A percentile compares a stretch with the other conserved stretches of the same genome.
Conservation (phyloP, 768 basidiomycete genomes). For the Leccinum boreale region DNA sequence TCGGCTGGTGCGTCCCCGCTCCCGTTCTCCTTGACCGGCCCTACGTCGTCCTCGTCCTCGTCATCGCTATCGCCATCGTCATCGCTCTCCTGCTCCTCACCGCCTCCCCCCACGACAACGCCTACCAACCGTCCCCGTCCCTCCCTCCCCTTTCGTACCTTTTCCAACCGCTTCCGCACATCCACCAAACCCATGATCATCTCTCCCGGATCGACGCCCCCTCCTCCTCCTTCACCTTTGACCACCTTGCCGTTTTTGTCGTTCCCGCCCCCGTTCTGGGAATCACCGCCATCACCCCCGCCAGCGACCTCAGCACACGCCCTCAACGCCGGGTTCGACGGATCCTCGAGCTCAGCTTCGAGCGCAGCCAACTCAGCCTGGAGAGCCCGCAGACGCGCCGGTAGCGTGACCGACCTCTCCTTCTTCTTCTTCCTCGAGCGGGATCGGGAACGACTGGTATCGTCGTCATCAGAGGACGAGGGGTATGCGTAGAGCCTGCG, state of each 20-base stretch:
- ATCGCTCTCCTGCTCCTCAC: slow-evolving; percentile 3
- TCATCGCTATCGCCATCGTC: background rate
- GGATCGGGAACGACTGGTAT: slow-evolving; percentile 42
- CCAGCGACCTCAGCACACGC: slow-evolving; percentile 37
- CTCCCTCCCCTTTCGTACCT: slow-evolving; percentile 62
- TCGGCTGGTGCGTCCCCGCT: slow-evolving; percentile 31
- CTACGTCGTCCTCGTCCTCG: background rate
- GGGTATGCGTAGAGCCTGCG: slow-evolving; percentile 69
- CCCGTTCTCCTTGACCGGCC: background rate
- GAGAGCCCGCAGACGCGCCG: slow-evolving; percentile 59
- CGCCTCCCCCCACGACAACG: slow-evolving; percentile 41
- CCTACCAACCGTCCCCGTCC: slow-evolving; percentile 63
- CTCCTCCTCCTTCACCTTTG: slow-evolving; percentile 33
- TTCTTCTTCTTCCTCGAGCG: slow-evolving; percentile 21
- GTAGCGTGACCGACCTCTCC: slow-evolving; percentile 41
- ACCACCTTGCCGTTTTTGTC: too few relatives aligned
- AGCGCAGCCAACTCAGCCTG: slow-evolving; percentile 78
- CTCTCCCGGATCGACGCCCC: slow-evolving; percentile 65
- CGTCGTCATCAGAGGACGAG: slow-evolving; percentile 48
- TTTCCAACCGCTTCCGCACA: slow-evolving; percentile 64
- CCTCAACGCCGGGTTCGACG: slow-evolving; percentile 64
- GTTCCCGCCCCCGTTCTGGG: background rate
- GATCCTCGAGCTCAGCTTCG: slow-evolving; percentile 80
- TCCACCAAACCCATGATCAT: slow-evolving; percentile 77
- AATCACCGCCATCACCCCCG: too few relatives aligned